Percentiles rank a stretch among this genome's conserved stretches.
Conservation (phyloP, 148 eudicot species). For the Pharnaceum exiguum region DNA sequence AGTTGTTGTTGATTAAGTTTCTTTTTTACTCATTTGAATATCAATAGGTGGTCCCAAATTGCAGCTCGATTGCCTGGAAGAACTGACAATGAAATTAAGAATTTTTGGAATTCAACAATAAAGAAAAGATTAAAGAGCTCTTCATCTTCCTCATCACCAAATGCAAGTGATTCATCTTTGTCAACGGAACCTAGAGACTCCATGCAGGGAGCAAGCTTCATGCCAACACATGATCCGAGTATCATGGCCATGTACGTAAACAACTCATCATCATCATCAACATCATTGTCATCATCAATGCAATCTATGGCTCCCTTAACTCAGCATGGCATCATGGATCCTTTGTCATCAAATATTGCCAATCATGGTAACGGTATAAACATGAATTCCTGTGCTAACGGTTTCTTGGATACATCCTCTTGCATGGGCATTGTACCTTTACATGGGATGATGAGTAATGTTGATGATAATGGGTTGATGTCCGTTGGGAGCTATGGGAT, state of each 20-base stretch:
- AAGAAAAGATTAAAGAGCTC: slow-evolving; percentile 75
- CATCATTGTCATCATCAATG: slow-evolving; percentile 36
- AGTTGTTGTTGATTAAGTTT: not conserved
- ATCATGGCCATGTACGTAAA: slow-evolving; percentile 42
- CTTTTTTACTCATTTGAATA: not conserved
- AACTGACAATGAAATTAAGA: slow-evolving; percentile 86
- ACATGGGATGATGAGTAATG: slow-evolving; percentile 19
- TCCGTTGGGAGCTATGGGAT: slow-evolving; percentile 39
- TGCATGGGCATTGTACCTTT: slow-evolving; percentile 39
- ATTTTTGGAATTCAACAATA: slow-evolving; percentile 89
- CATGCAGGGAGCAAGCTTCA: slow-evolving; percentile 19
- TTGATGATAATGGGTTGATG: slow-evolving; percentile 24
- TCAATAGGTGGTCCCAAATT: slow-evolving; percentile 80
- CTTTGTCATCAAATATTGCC: slow-evolving; percentile 29
- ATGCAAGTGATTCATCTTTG: slow-evolving; percentile 60
- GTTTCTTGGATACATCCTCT: slow-evolving; percentile 29
- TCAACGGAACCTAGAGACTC: slow-evolving; percentile 37
- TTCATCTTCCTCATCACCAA: slow-evolving; percentile 54
- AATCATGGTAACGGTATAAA: slow-evolving; percentile 11
- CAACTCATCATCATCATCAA: slow-evolving; percentile 33
- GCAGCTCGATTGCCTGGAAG: slow-evolving; percentile 85
- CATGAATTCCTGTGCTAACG: slow-evolving; percentile 23
- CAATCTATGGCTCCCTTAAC: slow-evolving; percentile 27
- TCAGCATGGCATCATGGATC: slow-evolving; percentile 25
- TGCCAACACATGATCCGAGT: slow-evolving; percentile 36